Evolutionary conservation across 1,284 basidiomycete genomes (phyloP).

Genomic region (Polyporus tsugae): DNA sequence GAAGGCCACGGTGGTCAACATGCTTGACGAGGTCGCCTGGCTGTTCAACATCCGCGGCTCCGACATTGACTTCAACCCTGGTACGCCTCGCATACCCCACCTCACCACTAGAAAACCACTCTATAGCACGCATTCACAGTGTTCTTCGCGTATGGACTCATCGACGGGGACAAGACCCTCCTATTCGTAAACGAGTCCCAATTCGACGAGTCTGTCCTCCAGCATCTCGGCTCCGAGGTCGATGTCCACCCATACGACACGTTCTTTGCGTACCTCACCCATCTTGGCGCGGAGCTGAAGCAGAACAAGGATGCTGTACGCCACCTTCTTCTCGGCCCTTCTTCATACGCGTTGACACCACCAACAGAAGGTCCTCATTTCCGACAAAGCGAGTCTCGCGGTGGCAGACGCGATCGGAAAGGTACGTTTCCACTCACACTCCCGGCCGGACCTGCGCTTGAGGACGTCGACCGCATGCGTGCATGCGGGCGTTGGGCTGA

Average conservation of each 20-base stretch:
- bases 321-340: not conserved
- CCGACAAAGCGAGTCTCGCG: slow-evolving; percentile 81
- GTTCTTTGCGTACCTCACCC: slow-evolving; percentile 70
- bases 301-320: slow-evolving; percentile 55
- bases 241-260: slow-evolving; percentile 76
- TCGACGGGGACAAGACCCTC: slow-evolving; percentile 71
- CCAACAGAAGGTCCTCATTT: slow-evolving; percentile 66
- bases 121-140: slow-evolving; percentile 56
- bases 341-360: not conserved
- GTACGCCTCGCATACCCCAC: slow-evolving; percentile 43
- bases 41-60: slow-evolving; percentile 93
- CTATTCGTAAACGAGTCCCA: slow-evolving; percentile 82
- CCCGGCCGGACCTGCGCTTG: slow-evolving; percentile 10
- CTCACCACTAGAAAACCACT: too few species aligned
- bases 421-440: slow-evolving; percentile 45
- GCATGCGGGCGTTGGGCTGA: slow-evolving; percentile 4
- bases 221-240: slow-evolving; percentile 70
- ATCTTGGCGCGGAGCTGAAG: slow-evolving; percentile 55
- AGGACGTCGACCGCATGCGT: not conserved
- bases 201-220: slow-evolving; percentile 62
- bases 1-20: slow-evolving; percentile 76
- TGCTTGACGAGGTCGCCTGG: slow-evolving; percentile 94
- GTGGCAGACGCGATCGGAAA: slow-evolving; percentile 80
- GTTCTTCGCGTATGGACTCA: slow-evolving; percentile 92
- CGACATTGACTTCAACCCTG: slow-evolving; percentile 93